Evolutionary conservation across 495 filamentous ascomycete species (phyloP).

Genomic region (Neurospora sublineolata): DNA sequence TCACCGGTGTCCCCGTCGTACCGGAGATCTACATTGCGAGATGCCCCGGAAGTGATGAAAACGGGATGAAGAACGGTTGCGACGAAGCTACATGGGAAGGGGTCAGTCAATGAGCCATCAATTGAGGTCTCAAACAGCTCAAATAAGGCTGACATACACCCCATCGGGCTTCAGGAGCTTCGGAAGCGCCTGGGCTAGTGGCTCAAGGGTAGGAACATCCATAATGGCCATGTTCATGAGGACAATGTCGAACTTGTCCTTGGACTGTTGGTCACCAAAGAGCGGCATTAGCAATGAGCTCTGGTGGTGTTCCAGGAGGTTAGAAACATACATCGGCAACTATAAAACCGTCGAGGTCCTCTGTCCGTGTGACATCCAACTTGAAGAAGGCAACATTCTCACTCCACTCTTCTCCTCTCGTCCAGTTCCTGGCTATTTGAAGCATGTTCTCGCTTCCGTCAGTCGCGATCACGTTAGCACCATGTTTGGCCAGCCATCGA

Average conservation of each 20-base stretch:
- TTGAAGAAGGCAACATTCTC: conserved; percentile 11
- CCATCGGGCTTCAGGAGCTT: conserved; percentile 25
- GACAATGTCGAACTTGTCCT: conserved; percentile 20
- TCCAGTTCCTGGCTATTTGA: conserved; percentile 9
- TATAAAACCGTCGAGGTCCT: conserved; percentile 16
- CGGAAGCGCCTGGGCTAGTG: conserved; percentile 23
- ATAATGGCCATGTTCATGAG: conserved; percentile 36
- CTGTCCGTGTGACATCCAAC: conserved; percentile 25
- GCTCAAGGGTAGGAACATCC: conserved; percentile 28
- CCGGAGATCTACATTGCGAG: conserved; percentile 18
- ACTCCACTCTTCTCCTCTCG: neutral
- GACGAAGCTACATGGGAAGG: conserved; percentile 22
- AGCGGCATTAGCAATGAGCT: too few relatives aligned
- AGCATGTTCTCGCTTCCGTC: conserved; percentile 27
- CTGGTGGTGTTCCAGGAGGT: neutral
- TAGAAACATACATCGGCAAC: neutral
- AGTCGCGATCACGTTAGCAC: conserved; percentile 25
- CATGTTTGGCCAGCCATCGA: conserved; percentile 22
- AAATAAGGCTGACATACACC: conserved; percentile 18
- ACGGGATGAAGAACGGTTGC: conserved; percentile 33
- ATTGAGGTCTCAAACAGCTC: neutral
- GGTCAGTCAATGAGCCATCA: neutral
- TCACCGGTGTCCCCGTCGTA: conserved; percentile 15
- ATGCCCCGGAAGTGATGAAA: conserved; percentile 30
- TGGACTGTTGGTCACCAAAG: neutral